Base-by-base conservation (phyloP, 192 early-diverging fungal genomes). In the Gamsiella multidivaricata region DNA sequence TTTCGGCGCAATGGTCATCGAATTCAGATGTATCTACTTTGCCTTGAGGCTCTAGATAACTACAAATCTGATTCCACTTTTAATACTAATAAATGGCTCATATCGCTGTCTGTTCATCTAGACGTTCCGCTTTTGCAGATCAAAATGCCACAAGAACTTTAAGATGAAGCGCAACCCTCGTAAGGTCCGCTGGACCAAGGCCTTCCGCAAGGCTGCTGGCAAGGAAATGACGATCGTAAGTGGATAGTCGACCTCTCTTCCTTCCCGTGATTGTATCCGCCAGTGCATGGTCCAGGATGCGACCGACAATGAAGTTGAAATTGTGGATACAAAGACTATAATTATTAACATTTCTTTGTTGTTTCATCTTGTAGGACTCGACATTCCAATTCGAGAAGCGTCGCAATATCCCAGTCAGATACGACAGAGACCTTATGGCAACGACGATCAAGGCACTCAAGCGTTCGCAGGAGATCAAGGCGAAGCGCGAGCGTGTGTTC, bases 131-230 rank as follows among this genome's bases (percentile, higher is more conserved):
- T 97, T 95, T 81, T 99, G 98, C 79, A 90, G 96, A 73, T 98
- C 97, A 69, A 98, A 99, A 88, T 99, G 98, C 86, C 96, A 98
- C 92, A 95, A 94, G 80, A 98, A 97, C 87, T 99, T 99, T 87
- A 99, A 99, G 83, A 96, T 98, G 94, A 98, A 98, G 90, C 91
- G 98, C 45, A 98, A 98, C 88, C 98, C 98, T 36, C 89, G 98
- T 72, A 99, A 99, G 90, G 96, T 99, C 61, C 88, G 92, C 69
- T 99, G 98, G 98, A 99, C 98, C 60, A 99, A 99, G 91, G 97
- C 98, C 11, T 99, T 99, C 95, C 88, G 98, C 65, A 94, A 93
- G 81, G 92, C 98, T 15, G 94, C 95, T 17, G 98, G 98, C 81
- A 99, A 99, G 86, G 98, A 99, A 86, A 99, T 99, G 98, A 89